phyloP scores from a whole-genome alignment of 805 yeast species.

The Saccharomycopsis amapae region DNA sequence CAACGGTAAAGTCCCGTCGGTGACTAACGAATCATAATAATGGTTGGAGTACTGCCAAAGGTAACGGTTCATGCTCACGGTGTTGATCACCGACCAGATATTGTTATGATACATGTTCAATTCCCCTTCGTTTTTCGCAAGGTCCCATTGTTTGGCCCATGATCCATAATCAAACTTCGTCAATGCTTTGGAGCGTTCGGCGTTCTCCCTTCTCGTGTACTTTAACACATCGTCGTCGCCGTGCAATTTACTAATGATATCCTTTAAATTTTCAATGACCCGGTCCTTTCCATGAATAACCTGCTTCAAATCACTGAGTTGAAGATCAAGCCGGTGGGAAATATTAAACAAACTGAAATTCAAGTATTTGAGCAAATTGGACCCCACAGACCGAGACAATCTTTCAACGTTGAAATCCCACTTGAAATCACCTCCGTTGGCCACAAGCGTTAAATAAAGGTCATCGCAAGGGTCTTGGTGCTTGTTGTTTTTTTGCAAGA shows the following conservation, averaged over 20 bases:
- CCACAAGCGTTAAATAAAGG: constrained; percentile 4
- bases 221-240: background rate
- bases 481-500: constrained; percentile 3
- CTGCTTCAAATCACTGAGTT: background rate
- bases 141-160: constrained; percentile 12
- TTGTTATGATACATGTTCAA: constrained; percentile 3
- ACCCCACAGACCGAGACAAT: background rate
- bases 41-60: constrained; percentile 13
- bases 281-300: constrained; percentile 13
- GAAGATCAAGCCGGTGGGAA: constrained; percentile 5
- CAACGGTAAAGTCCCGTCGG: background rate
- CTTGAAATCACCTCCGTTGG: constrained; percentile 4
- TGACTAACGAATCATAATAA: constrained; percentile 9
- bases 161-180: constrained; percentile 1
- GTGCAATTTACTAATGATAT: background rate
- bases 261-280: constrained; percentile 9
- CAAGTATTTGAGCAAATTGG: constrained; percentile 21
- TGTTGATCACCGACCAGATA: constrained; percentile 16
- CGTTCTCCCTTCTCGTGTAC: background rate
- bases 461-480: background rate
- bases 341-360: constrained; percentile 16
- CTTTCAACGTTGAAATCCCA: constrained; percentile 18
- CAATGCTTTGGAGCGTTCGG: constrained; percentile 1
- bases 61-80: constrained; percentile 6
- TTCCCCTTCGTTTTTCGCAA: background rate